Base-by-base conservation (phyloP, 768 basidiomycete species). In the Amanita rubescens region DNA sequence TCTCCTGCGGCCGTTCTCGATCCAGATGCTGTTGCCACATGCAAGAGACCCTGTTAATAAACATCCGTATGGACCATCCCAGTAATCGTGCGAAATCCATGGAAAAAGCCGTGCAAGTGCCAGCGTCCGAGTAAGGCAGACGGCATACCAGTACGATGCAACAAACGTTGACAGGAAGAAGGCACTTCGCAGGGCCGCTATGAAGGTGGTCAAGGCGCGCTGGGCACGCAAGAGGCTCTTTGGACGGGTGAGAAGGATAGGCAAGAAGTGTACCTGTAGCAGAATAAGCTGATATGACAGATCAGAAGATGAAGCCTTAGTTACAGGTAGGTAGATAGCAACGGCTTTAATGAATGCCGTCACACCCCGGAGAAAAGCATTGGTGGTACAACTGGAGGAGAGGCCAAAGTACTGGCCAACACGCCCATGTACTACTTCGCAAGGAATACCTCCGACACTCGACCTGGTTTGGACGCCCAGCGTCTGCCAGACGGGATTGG, bases 11-110 rank as follows among this genome's bases (percentile, higher is more conserved):
- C 81, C 82, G 55, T 84, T 81, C 62, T 91, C 89, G 24, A 90
- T 76, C 80, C 82, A 88, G 39, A 91, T 88, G 51, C 87, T 89
- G 53, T 75, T 71, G 3, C 89, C 88, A 56, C 88, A 90, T 15
- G 76, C 67, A 39, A 91, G 64, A 55, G 84, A 85, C 19, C 85
- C 88, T 3, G 72, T 76, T 55, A 90, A 66, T 27, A 84, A 67
- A 55, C 84, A 78, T 0, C 89, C 89, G 53, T 73, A 76, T 1
- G 89, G 84, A 0, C 89, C 86, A 61, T 91, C 89, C 80, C 85
- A 88, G 55, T 85, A 79, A 54, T 91, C 78, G 58, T 91, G 86
- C 14, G 88, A 84, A 45, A 91, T 72, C 34, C 63, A 69, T 0
- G 85, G 86, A 35, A 90, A 74, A 7, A 82, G 60, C 22, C 78